Evolutionary conservation across 345 rosid species (phyloP).

Genomic region (Carallia brachiata): DNA sequence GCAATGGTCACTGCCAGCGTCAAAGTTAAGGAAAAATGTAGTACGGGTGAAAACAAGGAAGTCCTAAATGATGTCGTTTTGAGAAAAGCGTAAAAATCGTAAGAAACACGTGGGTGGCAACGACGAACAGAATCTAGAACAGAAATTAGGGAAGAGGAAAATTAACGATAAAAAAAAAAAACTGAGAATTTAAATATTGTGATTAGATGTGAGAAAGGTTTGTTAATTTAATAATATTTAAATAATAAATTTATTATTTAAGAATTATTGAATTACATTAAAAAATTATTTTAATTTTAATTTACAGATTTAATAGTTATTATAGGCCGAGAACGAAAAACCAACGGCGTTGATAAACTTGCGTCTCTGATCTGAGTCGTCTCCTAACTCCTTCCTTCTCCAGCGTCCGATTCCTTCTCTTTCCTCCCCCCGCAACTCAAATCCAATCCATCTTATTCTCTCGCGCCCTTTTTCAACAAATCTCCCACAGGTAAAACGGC

Average conservation of each 20-base stretch:
- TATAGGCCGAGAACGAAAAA: slow-evolving; percentile 16
- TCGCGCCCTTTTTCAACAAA: slow-evolving; percentile 65
- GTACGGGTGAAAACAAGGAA: too few species aligned
- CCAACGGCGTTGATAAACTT: slow-evolving; percentile 74
- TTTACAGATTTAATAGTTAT: too few species aligned
- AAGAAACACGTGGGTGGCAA: slow-evolving; percentile 18
- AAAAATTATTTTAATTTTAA: too few species aligned
- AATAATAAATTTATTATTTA: too few species aligned
- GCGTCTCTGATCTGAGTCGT: slow-evolving; percentile 53
- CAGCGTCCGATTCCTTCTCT: slow-evolving; percentile 87
- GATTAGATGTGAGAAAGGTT: too few species aligned
- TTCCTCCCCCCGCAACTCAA: slow-evolving; percentile 30
- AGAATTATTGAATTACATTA: too few species aligned
- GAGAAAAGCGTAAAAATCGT: too few species aligned
- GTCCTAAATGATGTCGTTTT: slow-evolving; percentile 5
- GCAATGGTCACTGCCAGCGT: too few species aligned
- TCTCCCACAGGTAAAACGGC: slow-evolving; percentile 10
- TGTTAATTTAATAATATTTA: too few species aligned
- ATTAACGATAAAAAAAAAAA: neutral
- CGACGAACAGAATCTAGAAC: neutral
- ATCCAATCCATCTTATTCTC: slow-evolving; percentile 47
- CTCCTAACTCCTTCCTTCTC: slow-evolving; percentile 61
- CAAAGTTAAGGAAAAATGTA: too few species aligned
- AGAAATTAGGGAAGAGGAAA: slow-evolving; percentile 3
- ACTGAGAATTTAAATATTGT: too few species aligned